Percentiles rank a stretch among this genome's conserved stretches.
These are phyloP conservation scores for Saccharomycopsis oosterbeekiorum DNA, from an alignment of 805 yeast species.

Conservation along the genomic window DNA sequence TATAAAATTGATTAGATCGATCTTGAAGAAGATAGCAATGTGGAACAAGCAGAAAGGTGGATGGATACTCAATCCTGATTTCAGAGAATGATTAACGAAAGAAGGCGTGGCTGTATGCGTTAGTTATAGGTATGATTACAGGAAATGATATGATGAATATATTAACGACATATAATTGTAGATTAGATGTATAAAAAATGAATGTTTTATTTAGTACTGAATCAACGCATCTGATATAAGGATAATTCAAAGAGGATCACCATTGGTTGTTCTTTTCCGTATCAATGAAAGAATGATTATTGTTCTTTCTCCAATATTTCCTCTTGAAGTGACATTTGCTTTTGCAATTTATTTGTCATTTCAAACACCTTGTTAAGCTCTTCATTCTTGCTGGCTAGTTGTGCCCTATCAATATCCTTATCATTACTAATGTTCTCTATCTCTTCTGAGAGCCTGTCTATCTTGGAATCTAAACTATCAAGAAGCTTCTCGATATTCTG, in stretches of 20 bases:
- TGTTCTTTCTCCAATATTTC: background rate
- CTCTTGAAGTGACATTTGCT: background rate
- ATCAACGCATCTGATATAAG: too few species aligned
- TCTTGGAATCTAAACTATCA: slow-evolving; percentile 5
- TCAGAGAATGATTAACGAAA: slow-evolving; percentile 19
- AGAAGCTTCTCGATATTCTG: slow-evolving; percentile 6
- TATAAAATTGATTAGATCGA: slow-evolving; percentile 52
- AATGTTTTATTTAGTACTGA: too few species aligned
- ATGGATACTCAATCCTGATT: slow-evolving; percentile 58
- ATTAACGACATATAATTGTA: too few species aligned
- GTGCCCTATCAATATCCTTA: background rate
- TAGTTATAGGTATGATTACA: background rate
- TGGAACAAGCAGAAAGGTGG: slow-evolving; percentile 54
- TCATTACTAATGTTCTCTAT: background rate
- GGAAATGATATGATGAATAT: too few species aligned
- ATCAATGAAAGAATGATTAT: background rate
- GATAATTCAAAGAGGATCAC: too few species aligned
- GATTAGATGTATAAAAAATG: too few species aligned
- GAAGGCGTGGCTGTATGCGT: too few species aligned
- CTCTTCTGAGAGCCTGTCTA: background rate
- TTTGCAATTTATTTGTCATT: background rate
- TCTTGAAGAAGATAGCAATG: slow-evolving; percentile 54
- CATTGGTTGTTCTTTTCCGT: too few species aligned
- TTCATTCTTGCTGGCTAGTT: background rate
- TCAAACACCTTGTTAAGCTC: background rate